Base-by-base conservation (phyloP, 768 basidiomycete species). In the Phylloporus sp. region DNA sequence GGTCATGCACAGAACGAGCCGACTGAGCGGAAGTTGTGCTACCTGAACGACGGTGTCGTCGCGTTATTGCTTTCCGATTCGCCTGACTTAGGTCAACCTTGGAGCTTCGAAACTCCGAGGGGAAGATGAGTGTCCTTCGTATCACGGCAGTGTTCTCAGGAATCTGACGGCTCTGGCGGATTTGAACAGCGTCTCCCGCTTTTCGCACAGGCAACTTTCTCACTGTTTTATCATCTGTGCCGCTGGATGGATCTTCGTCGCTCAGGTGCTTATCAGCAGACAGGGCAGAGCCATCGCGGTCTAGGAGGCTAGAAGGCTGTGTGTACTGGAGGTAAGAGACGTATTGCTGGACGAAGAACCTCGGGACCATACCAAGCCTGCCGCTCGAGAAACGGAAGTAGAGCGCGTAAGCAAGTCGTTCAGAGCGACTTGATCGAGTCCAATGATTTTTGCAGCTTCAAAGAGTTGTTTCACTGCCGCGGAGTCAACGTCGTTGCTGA, bases 61-160 rank as follows among this genome's bases (percentile, higher is more conserved):
- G 58, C 27, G 24, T 35, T 27, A 84, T 77, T 22, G 72, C 71
- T 60, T 81, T 86, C 52, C 77, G 75, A 59, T 75, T 71, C 49
- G 78, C 60, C 20, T 73, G 71, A 57, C 69, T 75, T 51, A 81
- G 56, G 52, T 90, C 83, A 29, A 77, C 65, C 36, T 76, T 73
- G 18, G 84, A 76, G 31, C 73, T 68, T 54, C 72, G 74, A 38
- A 76, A 69, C 55, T 89, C 86, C 46, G 83, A 83, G 38, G 88
- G 82, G 57, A 82, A 80, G 56, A 90, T 84, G 55, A 91, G 76
- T 1, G 90, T 92, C 58, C 90, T 75, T 59, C 90, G 78, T 42
- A 91, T 75, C 48, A 91, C 68, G 20, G 80, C 64, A 44, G 72
- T 66, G 22, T 59, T 64, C 55, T 71, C 73, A 55, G 69, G 62